A percentile compares a stretch with the other conserved stretches of the same genome.
These are phyloP conservation scores for Tricholoma matsutake DNA, from an alignment of 768 basidiomycete genomes.

Conservation along the genomic window DNA sequence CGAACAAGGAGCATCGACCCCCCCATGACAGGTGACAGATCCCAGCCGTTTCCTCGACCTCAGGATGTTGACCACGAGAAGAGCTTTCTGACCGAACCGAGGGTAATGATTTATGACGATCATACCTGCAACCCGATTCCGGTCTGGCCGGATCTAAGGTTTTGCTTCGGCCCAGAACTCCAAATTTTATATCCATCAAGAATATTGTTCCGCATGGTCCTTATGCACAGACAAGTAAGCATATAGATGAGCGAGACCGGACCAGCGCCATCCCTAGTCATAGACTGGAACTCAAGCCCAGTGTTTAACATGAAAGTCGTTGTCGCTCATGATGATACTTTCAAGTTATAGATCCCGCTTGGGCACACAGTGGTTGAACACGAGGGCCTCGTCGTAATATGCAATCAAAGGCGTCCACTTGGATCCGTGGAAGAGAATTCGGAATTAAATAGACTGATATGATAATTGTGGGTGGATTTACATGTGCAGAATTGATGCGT, in stretches of 20 bases:
- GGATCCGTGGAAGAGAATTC: background rate
- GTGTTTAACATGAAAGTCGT: background rate
- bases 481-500: background rate
- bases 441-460: background rate
- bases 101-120: background rate
- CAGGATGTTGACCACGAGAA: conserved; percentile 4
- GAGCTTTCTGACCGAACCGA: background rate
- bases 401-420: background rate
- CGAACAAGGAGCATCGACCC: conserved; percentile 1
- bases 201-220: background rate
- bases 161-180: background rate
- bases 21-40: conserved; percentile 22
- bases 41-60: conserved; percentile 9
- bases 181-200: background rate
- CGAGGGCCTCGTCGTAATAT: background rate
- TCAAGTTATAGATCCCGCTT: background rate
- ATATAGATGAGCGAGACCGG: background rate
- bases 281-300: background rate
- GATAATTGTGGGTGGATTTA: conserved; percentile 4
- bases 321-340: background rate
- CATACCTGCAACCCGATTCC: background rate
- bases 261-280: too few species aligned
- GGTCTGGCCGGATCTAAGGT: background rate
- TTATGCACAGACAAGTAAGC: background rate
- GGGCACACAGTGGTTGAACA: background rate